These are phyloP conservation scores for Psilocybe subaeruginosa DNA, from an alignment of 768 basidiomycete species.

Conservation along the genomic window DNA sequence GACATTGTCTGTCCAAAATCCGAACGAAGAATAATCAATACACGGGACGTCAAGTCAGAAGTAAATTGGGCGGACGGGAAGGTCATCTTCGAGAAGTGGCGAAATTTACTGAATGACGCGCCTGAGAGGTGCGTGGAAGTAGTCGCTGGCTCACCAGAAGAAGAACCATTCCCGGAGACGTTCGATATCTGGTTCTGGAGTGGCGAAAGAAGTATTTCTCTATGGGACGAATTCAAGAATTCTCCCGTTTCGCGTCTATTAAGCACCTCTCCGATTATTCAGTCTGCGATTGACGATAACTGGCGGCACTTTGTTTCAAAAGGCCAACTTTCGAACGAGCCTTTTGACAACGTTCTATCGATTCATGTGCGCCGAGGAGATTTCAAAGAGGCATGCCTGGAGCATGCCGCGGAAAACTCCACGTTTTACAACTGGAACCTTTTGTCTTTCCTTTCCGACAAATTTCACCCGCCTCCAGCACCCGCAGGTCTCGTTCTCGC, in stretches of 20 bases:
- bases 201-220: slow-evolving; percentile 35
- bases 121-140: slow-evolving; percentile 50
- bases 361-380: slow-evolving; percentile 58
- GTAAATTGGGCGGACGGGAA: slow-evolving; percentile 33
- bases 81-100: slow-evolving; percentile 43
- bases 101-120: slow-evolving; percentile 39
- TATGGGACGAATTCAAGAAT: slow-evolving; percentile 47
- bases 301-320: slow-evolving; percentile 36
- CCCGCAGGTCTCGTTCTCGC: slow-evolving; percentile 9
- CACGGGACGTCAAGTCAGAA: slow-evolving; percentile 39
- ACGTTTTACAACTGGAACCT: slow-evolving; percentile 55
- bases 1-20: slow-evolving; percentile 47
- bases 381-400: slow-evolving; percentile 44
- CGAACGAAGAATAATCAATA: slow-evolving; percentile 42
- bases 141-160: slow-evolving; percentile 30
- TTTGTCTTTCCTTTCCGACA: slow-evolving; percentile 48
- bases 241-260: slow-evolving; percentile 48
- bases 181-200: slow-evolving; percentile 54
- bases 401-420: slow-evolving; percentile 43
- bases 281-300: slow-evolving; percentile 46
- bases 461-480: slow-evolving; percentile 38
- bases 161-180: slow-evolving; percentile 44
- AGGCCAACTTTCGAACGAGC: slow-evolving; percentile 30
- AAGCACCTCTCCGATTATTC: slow-evolving; percentile 43
- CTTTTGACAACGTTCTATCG: slow-evolving; percentile 49